Conservation (phyloP, 2,329 filamentous ascomycete species). For the Cercospora sojina region DNA sequence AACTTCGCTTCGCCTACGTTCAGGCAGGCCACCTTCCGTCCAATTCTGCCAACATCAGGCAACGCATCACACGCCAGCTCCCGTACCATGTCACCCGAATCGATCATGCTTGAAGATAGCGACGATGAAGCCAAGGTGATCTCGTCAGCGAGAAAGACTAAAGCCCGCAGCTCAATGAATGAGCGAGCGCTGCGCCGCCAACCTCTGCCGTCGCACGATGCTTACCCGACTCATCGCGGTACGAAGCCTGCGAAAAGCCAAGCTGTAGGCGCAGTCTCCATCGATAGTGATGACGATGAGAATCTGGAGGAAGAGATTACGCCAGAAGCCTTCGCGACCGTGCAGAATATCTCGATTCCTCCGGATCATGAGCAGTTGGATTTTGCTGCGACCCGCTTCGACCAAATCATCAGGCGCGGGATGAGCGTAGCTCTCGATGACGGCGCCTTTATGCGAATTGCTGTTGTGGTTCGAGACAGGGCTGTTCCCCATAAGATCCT, state of each 20-base stretch:
- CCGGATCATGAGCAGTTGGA: not conserved
- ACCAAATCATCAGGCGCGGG: not conserved
- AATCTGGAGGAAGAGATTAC: not conserved
- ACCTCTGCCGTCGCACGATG: not conserved
- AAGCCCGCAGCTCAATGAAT: not conserved
- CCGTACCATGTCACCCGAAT: not conserved
- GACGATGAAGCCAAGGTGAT: not conserved
- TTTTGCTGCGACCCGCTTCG: not conserved
- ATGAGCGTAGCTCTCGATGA: constrained; percentile 37
- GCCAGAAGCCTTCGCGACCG: not conserved
- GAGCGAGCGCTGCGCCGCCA: not conserved
- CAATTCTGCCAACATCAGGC: not conserved
- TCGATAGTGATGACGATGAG: not conserved
- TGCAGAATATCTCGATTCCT: not conserved
- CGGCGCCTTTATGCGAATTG: constrained; percentile 44
- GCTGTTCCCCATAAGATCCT: constrained; percentile 27
- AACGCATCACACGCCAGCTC: not conserved
- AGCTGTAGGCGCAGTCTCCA: too few relatives aligned
- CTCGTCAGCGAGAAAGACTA: not conserved
- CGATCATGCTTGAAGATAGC: not conserved
- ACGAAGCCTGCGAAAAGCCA: not conserved
- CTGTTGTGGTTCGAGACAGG: constrained; percentile 34
- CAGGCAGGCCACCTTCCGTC: not conserved
- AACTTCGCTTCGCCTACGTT: not conserved
- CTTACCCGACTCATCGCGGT: not conserved